Evolutionary conservation across 305 asterid genomes (phyloP).

Genomic region (Fraxinus xanthoxyloides): DNA sequence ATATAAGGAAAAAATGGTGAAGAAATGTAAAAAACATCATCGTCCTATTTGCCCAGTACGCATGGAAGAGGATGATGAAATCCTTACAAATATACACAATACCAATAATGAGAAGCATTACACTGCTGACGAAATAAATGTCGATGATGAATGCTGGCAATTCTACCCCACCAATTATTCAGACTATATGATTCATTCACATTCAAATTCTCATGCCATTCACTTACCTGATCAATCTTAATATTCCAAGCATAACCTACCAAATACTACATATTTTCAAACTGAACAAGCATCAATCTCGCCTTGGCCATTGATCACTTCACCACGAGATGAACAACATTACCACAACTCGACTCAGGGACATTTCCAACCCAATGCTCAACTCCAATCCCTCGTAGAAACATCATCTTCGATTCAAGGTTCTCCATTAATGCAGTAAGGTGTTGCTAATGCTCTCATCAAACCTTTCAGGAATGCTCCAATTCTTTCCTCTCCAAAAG

Average conservation of each 20-base stretch:
- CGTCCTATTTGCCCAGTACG: no score
- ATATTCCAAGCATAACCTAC: not conserved
- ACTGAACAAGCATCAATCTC: not conserved
- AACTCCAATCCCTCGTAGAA: not conserved
- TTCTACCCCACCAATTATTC: no score
- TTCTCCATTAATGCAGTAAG: slow-evolving; percentile 10
- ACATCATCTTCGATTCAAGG: slow-evolving; percentile 3
- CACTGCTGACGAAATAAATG: no score
- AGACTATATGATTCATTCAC: no score
- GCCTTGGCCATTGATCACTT: slow-evolving; percentile 9
- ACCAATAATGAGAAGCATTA: no score
- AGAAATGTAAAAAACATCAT: no score
- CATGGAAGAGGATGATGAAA: no score
- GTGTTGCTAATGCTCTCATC: slow-evolving; percentile 10
- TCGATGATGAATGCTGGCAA: no score
- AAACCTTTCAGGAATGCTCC: slow-evolving; percentile 27
- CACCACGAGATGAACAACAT: not conserved
- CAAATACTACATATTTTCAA: not conserved
- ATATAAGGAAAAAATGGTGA: no score
- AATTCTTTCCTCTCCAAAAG: slow-evolving; percentile 23
- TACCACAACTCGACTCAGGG: not conserved
- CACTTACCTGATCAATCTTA: slow-evolving; percentile 7
- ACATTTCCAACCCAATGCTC: not conserved
- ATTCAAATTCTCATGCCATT: not conserved
- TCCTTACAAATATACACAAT: no score